phyloP scores from a whole-genome alignment of 768 basidiomycete genomes.

The Vararia minispora region DNA sequence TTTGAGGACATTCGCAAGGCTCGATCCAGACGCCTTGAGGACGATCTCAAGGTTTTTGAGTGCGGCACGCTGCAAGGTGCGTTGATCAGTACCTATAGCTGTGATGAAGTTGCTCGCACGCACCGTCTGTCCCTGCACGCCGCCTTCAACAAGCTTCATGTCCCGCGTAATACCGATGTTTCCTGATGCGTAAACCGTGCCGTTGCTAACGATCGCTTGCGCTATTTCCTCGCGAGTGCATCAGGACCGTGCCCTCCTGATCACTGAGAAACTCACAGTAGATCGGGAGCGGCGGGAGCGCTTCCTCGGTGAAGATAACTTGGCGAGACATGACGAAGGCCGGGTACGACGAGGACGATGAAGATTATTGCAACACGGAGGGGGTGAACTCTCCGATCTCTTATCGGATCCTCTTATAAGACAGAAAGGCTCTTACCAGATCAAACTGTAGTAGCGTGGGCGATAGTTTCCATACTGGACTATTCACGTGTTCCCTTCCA shows the following conservation, averaged over 20 bases:
- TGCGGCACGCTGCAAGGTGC: conserved; percentile 21
- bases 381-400: too few species aligned
- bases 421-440: too few species aligned
- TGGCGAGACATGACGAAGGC: conserved; percentile 25
- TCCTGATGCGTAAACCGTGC: conserved; percentile 29
- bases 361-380: too few species aligned
- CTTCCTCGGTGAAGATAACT: conserved; percentile 20
- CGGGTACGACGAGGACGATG: too few species aligned
- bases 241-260: too few species aligned
- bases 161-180: conserved; percentile 26
- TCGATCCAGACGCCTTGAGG: conserved; percentile 27
- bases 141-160: conserved; percentile 23
- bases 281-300: conserved; percentile 23
- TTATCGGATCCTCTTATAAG: too few species aligned
- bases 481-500: too few species aligned
- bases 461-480: too few species aligned
- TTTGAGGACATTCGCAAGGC: conserved; percentile 28
- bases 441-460: too few species aligned
- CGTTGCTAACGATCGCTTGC: conserved; percentile 25
- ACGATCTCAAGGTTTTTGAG: conserved; percentile 28
- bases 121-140: conserved; percentile 27
- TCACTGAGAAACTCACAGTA: conserved; percentile 19
- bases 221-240: conserved; percentile 15
- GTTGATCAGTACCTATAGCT: not conserved
- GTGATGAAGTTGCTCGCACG: not conserved